Base-by-base conservation (phyloP, 768 basidiomycete genomes). In the Termitomyces sp. region DNA sequence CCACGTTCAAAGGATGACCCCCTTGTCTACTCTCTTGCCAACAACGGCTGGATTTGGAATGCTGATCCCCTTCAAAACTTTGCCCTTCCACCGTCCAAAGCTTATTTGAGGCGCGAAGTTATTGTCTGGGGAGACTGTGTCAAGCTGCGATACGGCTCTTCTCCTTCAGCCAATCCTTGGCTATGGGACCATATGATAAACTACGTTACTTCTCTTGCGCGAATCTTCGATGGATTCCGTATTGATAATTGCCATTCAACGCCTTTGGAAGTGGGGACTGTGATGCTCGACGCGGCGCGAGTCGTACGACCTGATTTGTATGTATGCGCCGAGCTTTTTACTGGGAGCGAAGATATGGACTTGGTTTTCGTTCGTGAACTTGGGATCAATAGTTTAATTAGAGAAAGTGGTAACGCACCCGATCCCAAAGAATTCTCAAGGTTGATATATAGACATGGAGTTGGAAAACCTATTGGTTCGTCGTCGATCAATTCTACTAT, bases 211-310 rank as follows among this genome's bases (percentile, higher is more conserved):
- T 79, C 80, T 9, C 87, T 98, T 27, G 97, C 96, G 0, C 75
- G 74, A 39, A 82, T 83, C 8, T 99, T 98, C 68, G 90, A 98
- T 59, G 97, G 97, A 10, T 99, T 99, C 82, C 85, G 97, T 30
- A 89, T 99, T 65, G 97, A 99, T 74, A 99, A 99, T 69, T 97
- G 94, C 61, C 96, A 99, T 73, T 98, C 96, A 4, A 99, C 97
- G 0, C 97, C 97, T 14, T 74, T 98, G 34, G 86, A 93, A 63
- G 94, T 98, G n/a, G 97, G 97, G n/a, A 88, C 88, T n/a, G 78
- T 80, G 45, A 87, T 99, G 78, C 86, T 99, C 36, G 97, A 99
- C 68, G 86, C 87, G 18, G 95, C 95, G 6, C 84, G 97, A 33
- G 86, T 86, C 22, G 85, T 86, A 52, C 93, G 93, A 63, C 95